These are phyloP conservation scores for Fusarium nygamai DNA, from an alignment of 2,329 filamentous ascomycete species.

Conservation along the genomic window DNA sequence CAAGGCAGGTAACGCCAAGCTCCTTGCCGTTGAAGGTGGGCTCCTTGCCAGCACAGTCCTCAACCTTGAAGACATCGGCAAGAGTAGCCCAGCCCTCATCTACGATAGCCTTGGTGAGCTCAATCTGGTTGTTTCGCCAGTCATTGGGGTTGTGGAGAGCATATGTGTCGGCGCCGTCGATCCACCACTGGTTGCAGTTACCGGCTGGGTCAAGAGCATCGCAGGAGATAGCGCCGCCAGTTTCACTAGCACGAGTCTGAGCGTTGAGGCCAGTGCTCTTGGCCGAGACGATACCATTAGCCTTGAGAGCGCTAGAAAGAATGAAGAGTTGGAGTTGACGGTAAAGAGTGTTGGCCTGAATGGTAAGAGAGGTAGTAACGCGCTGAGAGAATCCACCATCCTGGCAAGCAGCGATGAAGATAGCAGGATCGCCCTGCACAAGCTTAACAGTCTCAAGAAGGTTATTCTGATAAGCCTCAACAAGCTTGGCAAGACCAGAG, in stretches of 20 bases:
- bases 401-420: slow-evolving; percentile 7
- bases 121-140: slow-evolving; percentile 12
- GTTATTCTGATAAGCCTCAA: slow-evolving; percentile 13
- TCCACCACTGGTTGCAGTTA: slow-evolving; percentile 22
- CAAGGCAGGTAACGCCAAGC: slow-evolving; percentile 9
- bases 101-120: neutral
- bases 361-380: slow-evolving; percentile 18
- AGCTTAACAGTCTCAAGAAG: slow-evolving; percentile 16
- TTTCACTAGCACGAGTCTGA: neutral
- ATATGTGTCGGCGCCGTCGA: slow-evolving; percentile 5
- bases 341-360: slow-evolving; percentile 14
- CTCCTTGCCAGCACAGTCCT: slow-evolving; percentile 16
- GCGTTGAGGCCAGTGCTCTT: slow-evolving; percentile 10
- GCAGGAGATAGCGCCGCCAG: neutral
- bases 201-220: neutral
- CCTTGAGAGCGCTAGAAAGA: slow-evolving; percentile 9
- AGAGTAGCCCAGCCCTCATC: slow-evolving; percentile 15
- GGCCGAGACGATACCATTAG: neutral
- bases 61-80: slow-evolving; percentile 8
- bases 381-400: slow-evolving; percentile 22
- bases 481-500: neutral
- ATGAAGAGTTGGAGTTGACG: slow-evolving; percentile 15
- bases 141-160: slow-evolving; percentile 15
- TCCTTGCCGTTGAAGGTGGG: neutral
- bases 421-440: slow-evolving; percentile 1